Conservation (phyloP, 164 flowering plant species). For the Nymphaea thermarum region DNA sequence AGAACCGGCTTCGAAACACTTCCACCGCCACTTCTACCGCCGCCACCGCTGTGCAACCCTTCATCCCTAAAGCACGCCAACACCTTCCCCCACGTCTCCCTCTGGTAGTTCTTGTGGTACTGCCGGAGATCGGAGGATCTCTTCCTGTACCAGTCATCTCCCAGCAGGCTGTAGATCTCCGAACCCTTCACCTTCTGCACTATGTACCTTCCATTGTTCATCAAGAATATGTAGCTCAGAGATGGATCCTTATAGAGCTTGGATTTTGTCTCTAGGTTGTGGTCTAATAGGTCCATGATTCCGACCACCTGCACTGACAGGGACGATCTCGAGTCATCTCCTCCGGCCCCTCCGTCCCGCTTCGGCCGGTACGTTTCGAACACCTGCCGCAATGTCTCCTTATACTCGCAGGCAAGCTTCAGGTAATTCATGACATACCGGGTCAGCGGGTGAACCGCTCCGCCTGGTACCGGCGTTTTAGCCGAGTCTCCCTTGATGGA, state of each 20-base stretch:
- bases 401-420: conserved; percentile 58
- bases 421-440: conserved; percentile 80
- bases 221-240: conserved; percentile 54
- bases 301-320: conserved; percentile 31
- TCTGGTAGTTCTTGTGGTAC: conserved; percentile 67
- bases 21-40: not conserved
- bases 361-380: conserved; percentile 25
- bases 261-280: conserved; percentile 51
- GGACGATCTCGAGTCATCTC: conserved; percentile 18
- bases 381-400: conserved; percentile 48
- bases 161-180: conserved; percentile 50
- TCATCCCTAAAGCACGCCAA: conserved; percentile 47
- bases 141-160: conserved; percentile 47
- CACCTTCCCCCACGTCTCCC: conserved; percentile 72
- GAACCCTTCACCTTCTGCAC: conserved; percentile 72
- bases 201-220: conserved; percentile 88
- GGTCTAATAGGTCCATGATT: conserved; percentile 56
- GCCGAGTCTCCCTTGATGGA: conserved; percentile 50
- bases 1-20: conserved; percentile 35
- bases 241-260: conserved; percentile 58
- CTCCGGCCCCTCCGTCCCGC: conserved; percentile 6
- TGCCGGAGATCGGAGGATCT: conserved; percentile 52
- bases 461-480: conserved; percentile 67
- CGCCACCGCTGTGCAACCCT: conserved; percentile 25
- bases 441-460: conserved; percentile 82